phyloP scores from a whole-genome alignment of 805 yeast species.

The Wickerhamiella azymoides region DNA sequence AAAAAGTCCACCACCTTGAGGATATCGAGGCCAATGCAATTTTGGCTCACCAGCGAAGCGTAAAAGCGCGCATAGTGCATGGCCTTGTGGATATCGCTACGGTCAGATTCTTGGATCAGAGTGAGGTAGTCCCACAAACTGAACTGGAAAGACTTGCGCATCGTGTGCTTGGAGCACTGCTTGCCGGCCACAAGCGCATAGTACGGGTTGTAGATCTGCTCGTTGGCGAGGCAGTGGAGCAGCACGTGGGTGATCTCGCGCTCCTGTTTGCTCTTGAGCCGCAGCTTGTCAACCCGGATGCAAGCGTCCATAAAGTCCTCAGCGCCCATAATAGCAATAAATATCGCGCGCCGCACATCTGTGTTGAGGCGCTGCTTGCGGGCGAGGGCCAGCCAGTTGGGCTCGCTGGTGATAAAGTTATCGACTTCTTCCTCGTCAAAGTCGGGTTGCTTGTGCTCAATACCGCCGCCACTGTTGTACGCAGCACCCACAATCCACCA shows the following conservation, averaged over 20 bases:
- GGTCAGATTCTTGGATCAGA: conserved; percentile 43
- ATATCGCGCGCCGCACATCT: conserved; percentile 84
- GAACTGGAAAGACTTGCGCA: conserved; percentile 78
- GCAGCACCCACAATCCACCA: conserved; percentile 99
- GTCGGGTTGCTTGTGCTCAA: conserved; percentile 20
- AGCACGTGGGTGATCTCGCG: conserved; percentile 77
- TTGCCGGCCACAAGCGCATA: conserved; percentile 70
- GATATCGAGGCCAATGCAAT: conserved; percentile 56
- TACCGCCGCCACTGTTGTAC: conserved; percentile 57
- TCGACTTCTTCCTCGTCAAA: conserved; percentile 34
- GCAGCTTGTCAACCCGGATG: conserved; percentile 64
- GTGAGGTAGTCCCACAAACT: conserved; percentile 75
- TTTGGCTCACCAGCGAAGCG: conserved; percentile 63
- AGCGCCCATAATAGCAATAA: conserved; percentile 89
- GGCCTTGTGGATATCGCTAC: conserved; percentile 33
- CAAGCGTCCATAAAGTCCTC: conserved; percentile 82
- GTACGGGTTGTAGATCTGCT: conserved; percentile 76
- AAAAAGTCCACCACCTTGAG: conserved; percentile 63
- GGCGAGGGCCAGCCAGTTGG: conserved; percentile 84
- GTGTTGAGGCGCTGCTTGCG: conserved; percentile 85
- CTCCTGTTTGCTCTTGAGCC: conserved; percentile 65
- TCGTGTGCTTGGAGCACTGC: conserved; percentile 53
- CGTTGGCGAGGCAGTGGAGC: conserved; percentile 74
- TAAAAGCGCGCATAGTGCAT: conserved; percentile 69
- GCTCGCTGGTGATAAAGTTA: conserved; percentile 51